Evolutionary conservation across 2,329 filamentous ascomycete species (phyloP), one percentile per base, ranked within the genome.

Genomic region (Cercospora zeae-maydis): DNA sequence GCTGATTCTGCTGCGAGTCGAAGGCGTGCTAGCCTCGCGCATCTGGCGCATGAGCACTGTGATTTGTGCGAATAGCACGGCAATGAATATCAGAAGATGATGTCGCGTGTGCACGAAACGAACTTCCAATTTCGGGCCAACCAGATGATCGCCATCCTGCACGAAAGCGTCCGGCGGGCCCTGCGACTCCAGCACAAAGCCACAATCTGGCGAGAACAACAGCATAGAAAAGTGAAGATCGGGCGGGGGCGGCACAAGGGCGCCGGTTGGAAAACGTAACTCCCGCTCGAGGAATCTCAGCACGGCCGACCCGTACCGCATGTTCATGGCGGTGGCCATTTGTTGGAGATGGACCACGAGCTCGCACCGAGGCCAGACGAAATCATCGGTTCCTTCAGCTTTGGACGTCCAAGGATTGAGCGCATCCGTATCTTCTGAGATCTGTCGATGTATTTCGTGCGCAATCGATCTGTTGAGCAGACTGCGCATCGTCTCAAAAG

Each of bases 291-390:
- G 80, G 69, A 79, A 79, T 33, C 80, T 75, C 57, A 86, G 73
- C 31, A 81, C 68, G 4, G 70, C 52, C 9, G 70, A 63, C 27
- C 66, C 66, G 62, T 67, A 67, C n/a, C 64, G 52, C 30, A 67
- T 65, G 21, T 71, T 65, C 24, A 70, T 72, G n/a, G 66, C 68
- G 10, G 63, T 61, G 10, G 65, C 60, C 69, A 72, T 56, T 42
- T 93, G 82, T 74, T 98, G 95, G 31, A 93, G 80, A 75, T 93
- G 98, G 59, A 96, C 79, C 55, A 99, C 80, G 72, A 92, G 92
- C 76, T 99, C 95, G 81, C 95, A 99, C 69, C 91, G 89, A 0
- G 92, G 91, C 63, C 83, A 82, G 13, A 82, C 78, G 10, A 83
- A 78, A 64, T 89, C 87, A 21, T 84, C 82, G 10, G 68, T 70